Evolutionary conservation across 768 basidiomycete genomes (phyloP).

Genomic region (Leccinum disarticulatum): DNA sequence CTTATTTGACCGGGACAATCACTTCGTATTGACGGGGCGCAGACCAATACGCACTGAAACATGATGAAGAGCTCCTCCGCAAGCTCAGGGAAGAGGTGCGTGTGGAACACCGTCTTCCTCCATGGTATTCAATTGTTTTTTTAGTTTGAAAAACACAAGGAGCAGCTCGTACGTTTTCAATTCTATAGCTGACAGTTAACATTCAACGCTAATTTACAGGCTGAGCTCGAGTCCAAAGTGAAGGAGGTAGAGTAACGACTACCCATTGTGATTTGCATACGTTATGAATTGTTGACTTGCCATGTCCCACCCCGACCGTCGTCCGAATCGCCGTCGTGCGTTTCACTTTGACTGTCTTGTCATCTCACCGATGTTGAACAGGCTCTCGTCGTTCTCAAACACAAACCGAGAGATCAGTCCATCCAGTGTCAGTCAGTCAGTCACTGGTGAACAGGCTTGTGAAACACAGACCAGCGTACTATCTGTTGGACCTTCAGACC

Average conservation of each 20-base stretch:
- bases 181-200: constrained; percentile 13
- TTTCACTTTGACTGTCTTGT: background rate
- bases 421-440: constrained; percentile 17
- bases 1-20: constrained; percentile 3
- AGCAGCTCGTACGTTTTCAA: constrained; percentile 31
- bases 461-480: constrained; percentile 21
- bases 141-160: constrained; percentile 33
- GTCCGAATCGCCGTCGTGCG: constrained; percentile 28
- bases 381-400: constrained; percentile 25
- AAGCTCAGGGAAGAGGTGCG: constrained; percentile 60
- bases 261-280: background rate
- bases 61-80: constrained; percentile 55
- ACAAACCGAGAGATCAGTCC: constrained; percentile 27
- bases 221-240: constrained; percentile 31
- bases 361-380: constrained; percentile 2
- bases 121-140: background rate
- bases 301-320: constrained; percentile 11
- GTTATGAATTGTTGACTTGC: background rate
- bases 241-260: constrained; percentile 20
- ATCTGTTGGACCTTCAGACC: constrained; percentile 26
- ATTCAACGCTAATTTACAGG: constrained; percentile 21
- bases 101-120: constrained; percentile 12
- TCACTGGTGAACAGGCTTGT: background rate
- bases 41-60: constrained; percentile 66
- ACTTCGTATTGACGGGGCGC: constrained; percentile 5